phyloP scores from a whole-genome alignment of 2,329 filamentous ascomycete species.

The Beauveria bassiana region DNA sequence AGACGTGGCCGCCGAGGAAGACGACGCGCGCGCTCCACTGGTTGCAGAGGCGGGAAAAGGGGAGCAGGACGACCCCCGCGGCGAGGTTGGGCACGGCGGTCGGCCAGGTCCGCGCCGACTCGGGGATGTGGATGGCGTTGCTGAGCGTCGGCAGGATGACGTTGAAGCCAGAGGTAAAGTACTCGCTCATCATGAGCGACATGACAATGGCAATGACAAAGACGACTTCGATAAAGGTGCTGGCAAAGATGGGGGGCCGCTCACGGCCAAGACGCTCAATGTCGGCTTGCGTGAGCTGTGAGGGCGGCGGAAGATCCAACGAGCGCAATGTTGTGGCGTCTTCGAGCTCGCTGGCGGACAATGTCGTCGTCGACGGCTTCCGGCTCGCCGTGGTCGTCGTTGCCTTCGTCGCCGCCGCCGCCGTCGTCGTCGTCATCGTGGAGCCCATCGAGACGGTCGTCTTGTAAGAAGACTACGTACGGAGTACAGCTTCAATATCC shows the following conservation, averaged over 20 bases:
- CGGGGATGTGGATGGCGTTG: slow-evolving; percentile 53
- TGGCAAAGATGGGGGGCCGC: slow-evolving; percentile 45
- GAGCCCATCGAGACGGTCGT: neutral
- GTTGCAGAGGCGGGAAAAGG: slow-evolving; percentile 48
- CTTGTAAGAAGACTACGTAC: too few relatives aligned
- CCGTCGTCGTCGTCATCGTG: too few relatives aligned
- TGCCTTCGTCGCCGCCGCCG: neutral
- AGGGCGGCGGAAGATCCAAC: neutral
- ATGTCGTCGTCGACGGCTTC: neutral
- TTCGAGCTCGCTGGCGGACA: neutral
- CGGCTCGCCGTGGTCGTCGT: neutral
- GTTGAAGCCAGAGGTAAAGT: slow-evolving; percentile 15
- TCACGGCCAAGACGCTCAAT: slow-evolving; percentile 52
- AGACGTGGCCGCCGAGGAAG: slow-evolving; percentile 45
- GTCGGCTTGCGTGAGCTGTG: slow-evolving; percentile 16
- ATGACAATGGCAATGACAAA: slow-evolving; percentile 31
- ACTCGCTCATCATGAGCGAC: slow-evolving; percentile 14
- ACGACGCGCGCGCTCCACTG: slow-evolving; percentile 49
- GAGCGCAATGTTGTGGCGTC: neutral
- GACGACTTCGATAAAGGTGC: slow-evolving; percentile 42
- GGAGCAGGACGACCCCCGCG: slow-evolving; percentile 47
- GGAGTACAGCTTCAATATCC: too few relatives aligned
- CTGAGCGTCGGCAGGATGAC: slow-evolving; percentile 55
- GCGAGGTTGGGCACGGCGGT: slow-evolving; percentile 50
- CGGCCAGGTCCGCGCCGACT: slow-evolving; percentile 52